Conservation (phyloP, 2,329 filamentous ascomycete genomes). For the Colletotrichum shisoi region DNA sequence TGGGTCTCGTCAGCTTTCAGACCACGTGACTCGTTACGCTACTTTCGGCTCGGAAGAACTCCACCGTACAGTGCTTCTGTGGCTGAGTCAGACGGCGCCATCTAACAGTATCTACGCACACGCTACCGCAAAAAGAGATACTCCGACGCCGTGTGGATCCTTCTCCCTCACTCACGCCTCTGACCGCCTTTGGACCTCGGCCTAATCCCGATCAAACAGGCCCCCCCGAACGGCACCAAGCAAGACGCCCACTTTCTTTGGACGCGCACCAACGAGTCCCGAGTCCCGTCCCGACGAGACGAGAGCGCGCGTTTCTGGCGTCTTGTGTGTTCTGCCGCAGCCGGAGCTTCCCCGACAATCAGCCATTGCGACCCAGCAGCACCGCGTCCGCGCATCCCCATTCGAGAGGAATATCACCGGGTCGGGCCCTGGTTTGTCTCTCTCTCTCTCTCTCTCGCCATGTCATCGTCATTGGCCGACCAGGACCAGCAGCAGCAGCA, state of each 20-base stretch:
- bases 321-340: conserved; percentile 19
- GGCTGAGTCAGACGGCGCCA: too few relatives aligned
- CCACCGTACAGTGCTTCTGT: too few relatives aligned
- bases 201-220: neutral
- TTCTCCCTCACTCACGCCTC: too few relatives aligned
- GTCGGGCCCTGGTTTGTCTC: conserved; percentile 9
- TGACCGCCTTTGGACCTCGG: neutral
- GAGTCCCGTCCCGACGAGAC: neutral
- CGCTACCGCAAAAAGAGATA: too few relatives aligned
- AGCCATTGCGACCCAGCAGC: conserved; percentile 46
- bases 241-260: conserved; percentile 11
- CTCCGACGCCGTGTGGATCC: too few relatives aligned
- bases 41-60: too few relatives aligned
- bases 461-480: conserved; percentile 25
- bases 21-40: too few relatives aligned
- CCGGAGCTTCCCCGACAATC: conserved; percentile 57
- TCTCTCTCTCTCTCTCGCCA: conserved; percentile 3
- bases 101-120: rapidly evolving
- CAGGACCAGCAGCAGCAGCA: conserved; percentile 17
- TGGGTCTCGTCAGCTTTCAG: too few relatives aligned
- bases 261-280: conserved; percentile 5
- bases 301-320: too few relatives aligned
- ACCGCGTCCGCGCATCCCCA: conserved; percentile 14
- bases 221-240: neutral
- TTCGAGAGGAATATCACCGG: conserved; percentile 22